These are phyloP conservation scores for Blastocystis sp. DNA, from an alignment of 352 stramenopile species.

Conservation along the genomic window DNA sequence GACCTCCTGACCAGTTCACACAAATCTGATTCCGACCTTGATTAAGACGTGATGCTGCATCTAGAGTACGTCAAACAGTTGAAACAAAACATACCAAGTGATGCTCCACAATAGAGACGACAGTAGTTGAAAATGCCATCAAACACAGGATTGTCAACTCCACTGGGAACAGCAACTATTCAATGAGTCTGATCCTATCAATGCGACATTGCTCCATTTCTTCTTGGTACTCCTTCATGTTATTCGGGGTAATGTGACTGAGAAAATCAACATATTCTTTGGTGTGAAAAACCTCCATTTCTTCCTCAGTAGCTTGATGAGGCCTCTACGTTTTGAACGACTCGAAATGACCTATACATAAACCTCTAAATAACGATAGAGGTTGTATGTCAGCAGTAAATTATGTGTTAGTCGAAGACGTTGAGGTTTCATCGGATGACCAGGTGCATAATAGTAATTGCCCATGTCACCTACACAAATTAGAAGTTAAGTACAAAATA, in stretches of 20 bases:
- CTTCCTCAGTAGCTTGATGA: slow-evolving; percentile 78
- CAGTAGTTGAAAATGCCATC: slow-evolving; percentile 98
- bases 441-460: slow-evolving; percentile 92
- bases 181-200: neutral
- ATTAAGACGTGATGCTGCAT: slow-evolving; percentile 71
- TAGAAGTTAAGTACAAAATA: slow-evolving; percentile 39
- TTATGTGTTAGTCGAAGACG: slow-evolving; percentile 95
- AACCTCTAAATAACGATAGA: slow-evolving; percentile 98
- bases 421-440: slow-evolving; percentile 87
- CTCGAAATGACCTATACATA: slow-evolving; percentile 77
- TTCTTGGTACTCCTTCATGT: slow-evolving; percentile 87
- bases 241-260: slow-evolving; percentile 87
- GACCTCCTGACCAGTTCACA: slow-evolving; percentile 72
- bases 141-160: slow-evolving; percentile 92
- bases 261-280: slow-evolving; percentile 98
- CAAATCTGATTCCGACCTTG: slow-evolving; percentile 69
- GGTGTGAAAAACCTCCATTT: slow-evolving; percentile 93
- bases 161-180: slow-evolving; percentile 19
- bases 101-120: slow-evolving; percentile 91
- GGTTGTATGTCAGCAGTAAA: slow-evolving; percentile 93
- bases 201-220: slow-evolving; percentile 9
- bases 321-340: slow-evolving; percentile 71
- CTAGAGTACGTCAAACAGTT: slow-evolving; percentile 1
- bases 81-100: slow-evolving; percentile 75
- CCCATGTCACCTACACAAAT: slow-evolving; percentile 82